These are phyloP conservation scores for Metroxylon sagu DNA, from an alignment of 176 grass and related monocot genomes.

Conservation along the genomic window DNA sequence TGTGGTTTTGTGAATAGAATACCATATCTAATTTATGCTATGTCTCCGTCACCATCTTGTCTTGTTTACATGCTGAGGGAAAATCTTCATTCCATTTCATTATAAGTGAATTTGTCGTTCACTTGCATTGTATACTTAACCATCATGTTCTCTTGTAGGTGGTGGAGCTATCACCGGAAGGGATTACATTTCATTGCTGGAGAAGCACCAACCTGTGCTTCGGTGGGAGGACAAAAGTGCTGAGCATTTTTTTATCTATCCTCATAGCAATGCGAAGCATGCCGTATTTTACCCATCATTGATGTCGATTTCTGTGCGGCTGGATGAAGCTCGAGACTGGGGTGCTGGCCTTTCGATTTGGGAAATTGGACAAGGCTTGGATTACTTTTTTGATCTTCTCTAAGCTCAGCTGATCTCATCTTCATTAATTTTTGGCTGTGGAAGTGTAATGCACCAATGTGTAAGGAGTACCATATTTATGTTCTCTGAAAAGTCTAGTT, in stretches of 20 bases:
- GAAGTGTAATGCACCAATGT: too few species aligned
- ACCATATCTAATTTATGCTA: too few species aligned
- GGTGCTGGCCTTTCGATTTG: slow-evolving; percentile 72
- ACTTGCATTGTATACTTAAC: too few species aligned
- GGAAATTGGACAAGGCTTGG: slow-evolving; percentile 90
- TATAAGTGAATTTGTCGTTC: too few species aligned
- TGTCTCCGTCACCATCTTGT: too few species aligned
- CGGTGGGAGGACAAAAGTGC: slow-evolving; percentile 69
- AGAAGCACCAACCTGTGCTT: slow-evolving; percentile 64
- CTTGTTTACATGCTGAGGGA: too few species aligned
- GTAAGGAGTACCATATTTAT: too few species aligned
- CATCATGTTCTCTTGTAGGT: slow-evolving; percentile 17
- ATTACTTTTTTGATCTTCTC: slow-evolving; percentile 86
- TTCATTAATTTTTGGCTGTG: too few species aligned
- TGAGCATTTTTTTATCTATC: slow-evolving; percentile 78
- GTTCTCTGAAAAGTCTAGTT: too few species aligned
- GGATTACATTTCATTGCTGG: slow-evolving; percentile 57
- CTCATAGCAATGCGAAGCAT: slow-evolving; percentile 49
- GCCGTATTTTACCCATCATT: slow-evolving; percentile 76
- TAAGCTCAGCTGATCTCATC: slow-evolving; percentile 12
- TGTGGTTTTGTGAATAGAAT: too few species aligned
- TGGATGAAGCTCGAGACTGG: slow-evolving; percentile 65
- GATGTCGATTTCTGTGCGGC: slow-evolving; percentile 57
- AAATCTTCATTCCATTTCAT: too few species aligned
- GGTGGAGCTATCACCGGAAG: slow-evolving; percentile 60